phyloP scores from a whole-genome alignment of 2,329 filamentous ascomycete genomes.

The Ophiostoma ips region DNA sequence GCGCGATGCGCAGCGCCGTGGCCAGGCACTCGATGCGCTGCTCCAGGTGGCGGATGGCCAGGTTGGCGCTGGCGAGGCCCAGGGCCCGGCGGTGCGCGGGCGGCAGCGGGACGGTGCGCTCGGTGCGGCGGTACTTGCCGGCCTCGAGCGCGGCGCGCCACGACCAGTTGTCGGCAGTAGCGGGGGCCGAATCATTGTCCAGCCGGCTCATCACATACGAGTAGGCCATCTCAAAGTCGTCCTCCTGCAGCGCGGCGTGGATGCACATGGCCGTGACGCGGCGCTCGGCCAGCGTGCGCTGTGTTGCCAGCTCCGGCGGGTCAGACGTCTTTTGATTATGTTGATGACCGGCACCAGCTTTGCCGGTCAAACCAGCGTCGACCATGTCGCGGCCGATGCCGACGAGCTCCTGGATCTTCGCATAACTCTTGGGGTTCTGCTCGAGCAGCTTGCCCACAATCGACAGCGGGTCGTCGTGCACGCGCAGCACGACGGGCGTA shows the following conservation, averaged over 20 bases:
- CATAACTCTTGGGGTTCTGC: slow-evolving; percentile 62
- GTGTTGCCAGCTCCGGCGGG: slow-evolving; percentile 17
- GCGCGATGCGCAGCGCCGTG: slow-evolving; percentile 60
- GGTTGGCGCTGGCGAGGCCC: slow-evolving; percentile 44
- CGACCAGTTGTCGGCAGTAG: slow-evolving; percentile 45
- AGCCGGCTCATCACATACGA: slow-evolving; percentile 67
- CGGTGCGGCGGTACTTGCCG: slow-evolving; percentile 54
- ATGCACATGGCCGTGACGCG: slow-evolving; percentile 70
- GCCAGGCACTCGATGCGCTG: slow-evolving; percentile 71
- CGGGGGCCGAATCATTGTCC: slow-evolving; percentile 21
- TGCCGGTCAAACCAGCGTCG: slow-evolving; percentile 37
- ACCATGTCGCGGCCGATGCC: slow-evolving; percentile 55
- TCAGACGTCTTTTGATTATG: slow-evolving; percentile 10
- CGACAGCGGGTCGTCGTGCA: slow-evolving; percentile 59
- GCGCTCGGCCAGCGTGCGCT: slow-evolving; percentile 35
- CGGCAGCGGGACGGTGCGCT: slow-evolving; percentile 39
- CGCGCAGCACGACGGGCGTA: slow-evolving; percentile 62
- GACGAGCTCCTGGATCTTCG: slow-evolving; percentile 58
- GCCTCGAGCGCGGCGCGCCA: slow-evolving; percentile 69
- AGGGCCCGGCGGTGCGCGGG: slow-evolving; percentile 37
- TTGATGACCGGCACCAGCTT: too few relatives aligned
- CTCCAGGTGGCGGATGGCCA: slow-evolving; percentile 57
- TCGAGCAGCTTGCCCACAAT: slow-evolving; percentile 61
- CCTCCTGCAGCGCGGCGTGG: slow-evolving; percentile 59
- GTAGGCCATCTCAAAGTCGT: slow-evolving; percentile 77